Base-by-base conservation (phyloP, 768 basidiomycete genomes). In the Sutorius australiensis region DNA sequence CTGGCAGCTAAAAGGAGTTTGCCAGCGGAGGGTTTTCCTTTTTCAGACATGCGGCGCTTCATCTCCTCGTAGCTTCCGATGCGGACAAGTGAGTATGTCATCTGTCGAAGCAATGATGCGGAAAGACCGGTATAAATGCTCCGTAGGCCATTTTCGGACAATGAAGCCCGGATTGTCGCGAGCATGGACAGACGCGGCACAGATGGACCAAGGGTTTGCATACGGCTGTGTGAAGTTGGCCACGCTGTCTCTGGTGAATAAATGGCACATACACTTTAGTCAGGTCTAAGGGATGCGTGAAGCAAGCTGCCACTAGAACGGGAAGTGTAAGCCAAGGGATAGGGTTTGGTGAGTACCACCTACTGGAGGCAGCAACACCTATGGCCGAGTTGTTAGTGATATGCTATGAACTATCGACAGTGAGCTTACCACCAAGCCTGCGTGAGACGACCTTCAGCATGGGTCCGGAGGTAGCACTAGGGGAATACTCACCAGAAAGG, bases 31-130 rank as follows among this genome's bases (percentile, higher is more conserved):
- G 83, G 76, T 11, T 73, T 75, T 3, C 81, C 77, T 31, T 76
- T 68, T 55, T 67, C 65, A 12, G 81, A 77, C 44, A 90, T 64
- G 13, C 72, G 72, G 17, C 73, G 70, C 63, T 92, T 92, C 65
- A 89, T 76, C 47, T 83, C 81, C 62, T 95, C 92, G 63, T 94
- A 93, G 19, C 76, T 80, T 21, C 92, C 92, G 30, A 94, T 72
- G 31, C 92, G 83, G 48, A 92, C 89, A 42, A 94, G 81, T 0
- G 90, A 90, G 63, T 95, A 95, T 10, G 90, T 85, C 91, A 94
- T 92, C 72, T 95, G 92, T 47, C 92, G 80, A 68, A 93, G 75
- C 21, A 92, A 69, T 3, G 92, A 90, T 5, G 92, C 92, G 6
- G 85, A 83, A 32, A 93, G 77, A 21, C 92, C 92, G 11, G 86